Base-by-base conservation (phyloP, 495 filamentous ascomycete species). In the Talaromyces proteolyticus region DNA sequence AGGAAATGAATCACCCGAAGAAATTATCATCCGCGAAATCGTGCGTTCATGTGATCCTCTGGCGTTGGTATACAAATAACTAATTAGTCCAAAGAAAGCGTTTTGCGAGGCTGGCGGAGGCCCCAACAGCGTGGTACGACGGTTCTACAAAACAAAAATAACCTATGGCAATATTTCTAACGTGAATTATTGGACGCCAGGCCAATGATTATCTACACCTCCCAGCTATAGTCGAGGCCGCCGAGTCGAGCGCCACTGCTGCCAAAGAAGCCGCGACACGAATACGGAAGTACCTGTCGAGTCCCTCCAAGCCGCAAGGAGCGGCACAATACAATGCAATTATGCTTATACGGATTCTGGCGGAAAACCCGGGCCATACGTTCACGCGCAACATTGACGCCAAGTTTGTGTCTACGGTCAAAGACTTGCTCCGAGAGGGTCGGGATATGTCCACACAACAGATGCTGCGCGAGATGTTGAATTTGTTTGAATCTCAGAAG, bases 261-360 rank as follows among this genome's bases (percentile, higher is more conserved):
- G 91, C 92, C 24, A 78, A 80, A 47, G 86, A 88, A 57, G 85
- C 87, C 49, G 87, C 89, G 39, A 61, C 76, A 49, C 70, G 82
- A 49, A 88, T 97, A 60, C 85, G 88, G 60, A 92, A 90, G 59
- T 89, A 86, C 60, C 75, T 98, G 38, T 75, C 80, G 36, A 80
- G 77, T 37, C 86, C 91, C 41, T 78, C 85, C 62, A 72, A 65
- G 53, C 63, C 69, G 21, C 70, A 75, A 25, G 80, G 84, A 17
- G 79, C 87, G 51, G 79, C 82, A 36, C 93, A 97, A 68, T 96
- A 95, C 74, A 96, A 97, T 71, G 86, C 87, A 46, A 86, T 97
- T 57, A 99, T 97, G 94, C 76, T 99, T 44, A 79, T 91, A 49
- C 85, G 93, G 37, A 99, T 99, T 60, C 74, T 99, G 26, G 74